These are phyloP conservation scores for Ploettnerulaceae sp. DNA, from an alignment of 2,329 filamentous ascomycete genomes.

Conservation along the genomic window DNA sequence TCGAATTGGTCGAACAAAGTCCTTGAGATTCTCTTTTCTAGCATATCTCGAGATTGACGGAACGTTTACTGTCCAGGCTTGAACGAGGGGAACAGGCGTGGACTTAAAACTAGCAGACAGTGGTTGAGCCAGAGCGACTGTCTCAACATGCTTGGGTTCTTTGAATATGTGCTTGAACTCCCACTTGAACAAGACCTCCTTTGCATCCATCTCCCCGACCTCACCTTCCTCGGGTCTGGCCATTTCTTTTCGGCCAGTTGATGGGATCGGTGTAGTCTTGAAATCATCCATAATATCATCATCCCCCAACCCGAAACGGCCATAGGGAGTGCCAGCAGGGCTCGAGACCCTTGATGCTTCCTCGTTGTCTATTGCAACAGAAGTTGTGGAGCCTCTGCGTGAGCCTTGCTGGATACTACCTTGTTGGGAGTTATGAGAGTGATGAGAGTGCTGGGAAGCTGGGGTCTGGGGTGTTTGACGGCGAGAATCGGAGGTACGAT, in stretches of 20 bases:
- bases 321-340: constrained; percentile 13
- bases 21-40: constrained; percentile 39
- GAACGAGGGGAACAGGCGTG: constrained; percentile 40
- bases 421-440: too few species aligned
- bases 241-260: background rate
- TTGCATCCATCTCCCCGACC: constrained; percentile 17
- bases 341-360: constrained; percentile 16
- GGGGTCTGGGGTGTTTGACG: constrained; percentile 17
- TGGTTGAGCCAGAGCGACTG: constrained; percentile 46
- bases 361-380: constrained; percentile 4
- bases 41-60: constrained; percentile 44
- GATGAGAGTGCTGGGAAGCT: too few species aligned
- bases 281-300: background rate
- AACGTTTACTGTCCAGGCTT: constrained; percentile 22
- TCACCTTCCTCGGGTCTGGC: constrained; percentile 11
- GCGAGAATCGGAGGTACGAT: constrained; percentile 12
- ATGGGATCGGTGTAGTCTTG: background rate
- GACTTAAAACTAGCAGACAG: constrained; percentile 41
- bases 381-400: constrained; percentile 5
- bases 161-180: constrained; percentile 39
- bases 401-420: constrained; percentile 13
- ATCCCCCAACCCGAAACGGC: background rate
- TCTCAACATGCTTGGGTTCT: constrained; percentile 35
- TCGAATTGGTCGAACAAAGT: constrained; percentile 41
- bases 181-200: constrained; percentile 37